Percentiles rank a stretch among this genome's conserved stretches.
Conservation (phyloP, 768 basidiomycete genomes). For the Trametes villosa region DNA sequence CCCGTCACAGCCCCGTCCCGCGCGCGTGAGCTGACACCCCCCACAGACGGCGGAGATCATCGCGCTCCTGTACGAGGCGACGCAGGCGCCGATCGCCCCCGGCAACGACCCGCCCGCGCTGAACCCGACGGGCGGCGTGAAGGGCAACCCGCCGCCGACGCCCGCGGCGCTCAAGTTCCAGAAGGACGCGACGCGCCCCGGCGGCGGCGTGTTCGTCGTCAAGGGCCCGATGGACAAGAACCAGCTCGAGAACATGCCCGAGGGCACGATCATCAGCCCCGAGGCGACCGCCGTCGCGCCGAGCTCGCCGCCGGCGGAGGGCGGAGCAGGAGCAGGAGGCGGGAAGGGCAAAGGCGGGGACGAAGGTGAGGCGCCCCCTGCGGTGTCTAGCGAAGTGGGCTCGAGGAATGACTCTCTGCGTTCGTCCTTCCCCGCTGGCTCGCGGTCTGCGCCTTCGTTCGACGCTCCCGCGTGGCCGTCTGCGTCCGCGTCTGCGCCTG, state of each 20-base stretch:
- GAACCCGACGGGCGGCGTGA: conserved; percentile 80
- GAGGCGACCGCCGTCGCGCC: conserved; percentile 42
- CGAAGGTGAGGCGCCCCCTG: conserved; percentile 51
- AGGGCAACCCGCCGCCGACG: conserved; percentile 51
- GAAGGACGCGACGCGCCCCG: conserved; percentile 79
- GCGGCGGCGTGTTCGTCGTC: conserved; percentile 86
- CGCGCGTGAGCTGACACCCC: conserved; percentile 24
- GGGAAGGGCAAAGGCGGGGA: conserved; percentile 26
- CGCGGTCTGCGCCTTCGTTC: conserved; percentile 10
- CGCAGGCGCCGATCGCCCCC: conserved; percentile 68
- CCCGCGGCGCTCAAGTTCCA: conserved; percentile 66
- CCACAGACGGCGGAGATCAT: conserved; percentile 90
- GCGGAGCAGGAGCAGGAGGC: neutral
- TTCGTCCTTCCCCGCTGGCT: conserved; percentile 16
- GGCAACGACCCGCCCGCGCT: conserved; percentile 56
- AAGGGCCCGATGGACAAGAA: conserved; percentile 32
- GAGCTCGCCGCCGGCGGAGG: neutral
- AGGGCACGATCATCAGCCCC: conserved; percentile 56
- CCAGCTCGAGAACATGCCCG: conserved; percentile 47
- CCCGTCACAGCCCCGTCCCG: conserved; percentile 17
- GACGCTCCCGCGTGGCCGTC: conserved; percentile 12
- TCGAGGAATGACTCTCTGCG: conserved; percentile 23
- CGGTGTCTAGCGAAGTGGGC: conserved; percentile 20
- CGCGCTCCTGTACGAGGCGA: conserved; percentile 88
- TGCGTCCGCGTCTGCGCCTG: conserved; percentile 2